Base-by-base conservation (phyloP, 139 green algal species). In the Picochlorum sp. region DNA sequence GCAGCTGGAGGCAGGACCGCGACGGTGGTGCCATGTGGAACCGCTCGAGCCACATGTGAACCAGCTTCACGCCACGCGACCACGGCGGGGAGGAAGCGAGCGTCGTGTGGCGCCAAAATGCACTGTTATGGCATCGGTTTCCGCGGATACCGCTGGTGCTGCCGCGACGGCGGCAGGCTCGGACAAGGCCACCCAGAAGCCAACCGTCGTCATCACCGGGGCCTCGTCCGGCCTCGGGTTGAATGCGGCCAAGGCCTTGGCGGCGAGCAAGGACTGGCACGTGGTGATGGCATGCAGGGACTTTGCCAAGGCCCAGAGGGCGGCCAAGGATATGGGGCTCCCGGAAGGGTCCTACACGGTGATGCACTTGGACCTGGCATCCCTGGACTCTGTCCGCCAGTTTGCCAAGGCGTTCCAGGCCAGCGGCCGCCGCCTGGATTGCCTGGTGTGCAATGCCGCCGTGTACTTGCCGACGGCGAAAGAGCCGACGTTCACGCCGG, bases 371-470 rank as follows among this genome's bases (percentile, higher is more conserved):
- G 90, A 97, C 75, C 81, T 97, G 11, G 81, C 81, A 1, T 85
- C 78, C 20, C 74, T 96, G 38, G 77, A 89, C 50, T 83, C 54
- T 23, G 89, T 97, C 13, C 79, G 87, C 41, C 59, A 82, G 54
- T 97, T 97, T 65, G 87, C 87, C 2, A 69, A 82, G 8, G 78
- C 75, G 62, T 95, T 95, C 80, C 59, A 61, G 9, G 68, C 62
- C 23, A 74, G 55, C 20, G 86, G 81, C 21, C 72, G 78, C 45
- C 81, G 73, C 44, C 65, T 97, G 60, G 87, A 95, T 59, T 69
- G 74, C 2, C 72, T 97, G 15, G 83, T 96, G n/a, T 88, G 79
- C 82, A 97, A 97, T 69, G 91, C 91, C 14, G 91, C 90, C 8
- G 71, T 96, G 2, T 96, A 97, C 80, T 70, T 91, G 71, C 90